These are phyloP conservation scores for Annona squamosa DNA, from an alignment of 164 flowering plant species.

Conservation along the genomic window DNA sequence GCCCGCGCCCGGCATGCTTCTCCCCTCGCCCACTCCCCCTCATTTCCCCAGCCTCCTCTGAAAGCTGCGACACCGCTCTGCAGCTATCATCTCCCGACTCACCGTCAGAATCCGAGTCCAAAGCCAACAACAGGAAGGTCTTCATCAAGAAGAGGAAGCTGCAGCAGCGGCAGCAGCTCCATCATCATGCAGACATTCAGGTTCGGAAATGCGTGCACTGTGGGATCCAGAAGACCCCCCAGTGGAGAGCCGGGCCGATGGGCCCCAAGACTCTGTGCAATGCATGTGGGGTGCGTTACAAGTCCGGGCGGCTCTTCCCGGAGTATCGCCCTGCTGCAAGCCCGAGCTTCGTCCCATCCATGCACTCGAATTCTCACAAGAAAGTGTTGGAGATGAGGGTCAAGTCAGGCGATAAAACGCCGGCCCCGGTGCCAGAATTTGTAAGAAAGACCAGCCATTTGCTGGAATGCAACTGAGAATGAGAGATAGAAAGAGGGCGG, in stretches of 20 bases:
- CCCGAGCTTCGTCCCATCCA: conserved; percentile 69
- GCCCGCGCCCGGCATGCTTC: conserved; percentile 65
- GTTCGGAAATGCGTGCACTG: conserved; percentile 85
- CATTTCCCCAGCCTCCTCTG: conserved; percentile 34
- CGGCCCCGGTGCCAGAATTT: conserved; percentile 5
- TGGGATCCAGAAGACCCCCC: conserved; percentile 87
- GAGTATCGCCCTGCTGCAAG: conserved; percentile 98
- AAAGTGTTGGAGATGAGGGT: conserved; percentile 82
- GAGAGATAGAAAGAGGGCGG: background rate
- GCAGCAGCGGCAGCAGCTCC: background rate
- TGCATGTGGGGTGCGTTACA: conserved; percentile 92
- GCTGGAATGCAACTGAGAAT: conserved; percentile 24
- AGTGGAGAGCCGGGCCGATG: conserved; percentile 95
- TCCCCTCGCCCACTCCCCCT: conserved; percentile 53
- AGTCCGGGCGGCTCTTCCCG: conserved; percentile 89
- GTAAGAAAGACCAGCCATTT: conserved; percentile 13
- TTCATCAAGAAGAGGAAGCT: conserved; percentile 25
- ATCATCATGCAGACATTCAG: conserved; percentile 1
- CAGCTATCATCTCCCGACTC: background rate
- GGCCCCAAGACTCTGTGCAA: conserved; percentile 97
- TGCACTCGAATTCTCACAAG: conserved; percentile 93
- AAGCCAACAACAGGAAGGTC: conserved; percentile 12
- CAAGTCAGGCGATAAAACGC: conserved; percentile 17
- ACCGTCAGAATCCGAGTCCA: conserved; percentile 45
- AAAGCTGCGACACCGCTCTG: conserved; percentile 12